Evolutionary conservation across 1,139 yeast species (phyloP), one percentile per base, ranked within the genome.

Genomic region (Candida smagusa): DNA sequence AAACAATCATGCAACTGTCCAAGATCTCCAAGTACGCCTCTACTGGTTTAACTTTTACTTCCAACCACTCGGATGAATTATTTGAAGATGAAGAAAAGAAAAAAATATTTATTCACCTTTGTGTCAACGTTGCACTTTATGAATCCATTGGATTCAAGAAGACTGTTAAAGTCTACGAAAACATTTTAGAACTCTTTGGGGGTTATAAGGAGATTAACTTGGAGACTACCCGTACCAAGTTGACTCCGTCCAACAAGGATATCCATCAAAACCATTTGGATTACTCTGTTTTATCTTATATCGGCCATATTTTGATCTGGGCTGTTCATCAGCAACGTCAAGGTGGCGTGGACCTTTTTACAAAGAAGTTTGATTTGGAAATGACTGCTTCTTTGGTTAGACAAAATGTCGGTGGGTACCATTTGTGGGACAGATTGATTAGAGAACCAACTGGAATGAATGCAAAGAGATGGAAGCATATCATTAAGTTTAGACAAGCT

Each of bases 391-490:
- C 47, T 5, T 43, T 45, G 13, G 50, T 66, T 19, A 53, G 54
- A 39, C 51, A 53, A 8, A 49, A 53, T 26, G 52, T 69, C 24
- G 76, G 76, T n/a, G 76, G 76, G 0, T 57, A 51, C 42, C 69
- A 68, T 46, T 58, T 70, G 37, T 70, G 76, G 76, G 74, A 69
- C 49, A 59, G 65, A 31, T 52, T 69, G 37, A 59, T 58, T 36
- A 59, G 67, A 40, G 65, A 63, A 40, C 50, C 56, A 16, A 54
- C 60, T 23, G 52, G 61, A 7, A 67, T 69, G 54, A 68, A 68
- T 43, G 57, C 69, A 36, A 68, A 68, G 45, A 57, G 76, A 46
- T 70, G 76, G 76, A 70, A 70, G 43, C 75, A 69, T 42, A 56
- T 70, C 16, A 61, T 63, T 33, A 68, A 67, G 43, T 66, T 61